Conservation (phyloP, 305 asterid species). For the Andrographis paniculata region DNA sequence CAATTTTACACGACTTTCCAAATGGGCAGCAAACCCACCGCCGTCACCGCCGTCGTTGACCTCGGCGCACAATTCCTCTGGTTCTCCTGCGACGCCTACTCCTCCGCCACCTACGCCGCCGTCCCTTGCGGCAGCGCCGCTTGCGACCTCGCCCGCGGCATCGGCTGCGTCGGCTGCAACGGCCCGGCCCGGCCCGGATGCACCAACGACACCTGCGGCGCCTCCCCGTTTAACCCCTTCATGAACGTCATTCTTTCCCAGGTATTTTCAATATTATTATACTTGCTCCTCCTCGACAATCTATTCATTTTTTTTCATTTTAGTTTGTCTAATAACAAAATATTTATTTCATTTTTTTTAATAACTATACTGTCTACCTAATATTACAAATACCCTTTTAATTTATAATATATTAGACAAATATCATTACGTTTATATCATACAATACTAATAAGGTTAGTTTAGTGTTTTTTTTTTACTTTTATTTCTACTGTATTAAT, state of each 20-base stretch:
- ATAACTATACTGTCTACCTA: too few relatives aligned
- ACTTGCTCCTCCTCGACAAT: too few relatives aligned
- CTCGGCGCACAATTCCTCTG: conserved; percentile 29
- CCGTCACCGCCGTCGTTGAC: conserved; percentile 24
- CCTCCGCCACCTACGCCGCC: conserved; percentile 27
- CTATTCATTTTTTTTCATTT: too few relatives aligned
- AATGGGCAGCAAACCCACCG: conserved; percentile 30
- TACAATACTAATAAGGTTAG: too few relatives aligned
- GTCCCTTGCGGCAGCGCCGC: conserved; percentile 23
- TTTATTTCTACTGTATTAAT: too few relatives aligned
- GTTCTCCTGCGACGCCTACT: conserved; percentile 31
- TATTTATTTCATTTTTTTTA: too few relatives aligned
- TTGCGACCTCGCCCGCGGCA: conserved; percentile 17
- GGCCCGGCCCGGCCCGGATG: conserved; percentile 35
- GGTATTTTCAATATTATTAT: too few relatives aligned
- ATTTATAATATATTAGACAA: too few relatives aligned
- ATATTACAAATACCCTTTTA: too few relatives aligned
- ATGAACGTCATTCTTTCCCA: conserved; percentile 13
- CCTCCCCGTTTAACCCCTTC: conserved; percentile 28
- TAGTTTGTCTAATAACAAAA: too few relatives aligned
- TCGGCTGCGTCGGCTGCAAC: conserved; percentile 33
- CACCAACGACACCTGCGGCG: conserved; percentile 29
- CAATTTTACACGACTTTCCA: conserved; percentile 30
- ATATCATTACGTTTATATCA: too few relatives aligned
- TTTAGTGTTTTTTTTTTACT: too few relatives aligned